Base-by-base conservation (phyloP, 306 rosid species). In the Crataegus laevigata region DNA sequence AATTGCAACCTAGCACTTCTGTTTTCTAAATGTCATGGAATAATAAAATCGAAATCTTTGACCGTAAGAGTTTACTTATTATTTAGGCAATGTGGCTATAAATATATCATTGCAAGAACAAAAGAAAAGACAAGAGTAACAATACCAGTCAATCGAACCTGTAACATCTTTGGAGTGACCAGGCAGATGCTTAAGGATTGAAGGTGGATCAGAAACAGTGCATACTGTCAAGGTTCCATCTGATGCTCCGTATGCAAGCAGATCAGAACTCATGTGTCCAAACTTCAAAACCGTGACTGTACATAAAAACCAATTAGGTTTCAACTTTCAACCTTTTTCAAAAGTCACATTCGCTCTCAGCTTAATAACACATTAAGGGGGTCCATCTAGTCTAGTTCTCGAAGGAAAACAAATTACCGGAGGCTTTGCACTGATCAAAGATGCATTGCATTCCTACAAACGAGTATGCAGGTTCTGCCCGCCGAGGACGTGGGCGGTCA, bases 191-290 rank as follows among this genome's bases (percentile, higher is more conserved):
- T 84, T 91, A 81, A 90, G 62, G 78, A 89, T 60, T 67, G 94
- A 90, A 76, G 97, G 94, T 64, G 89, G 87, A 72, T 90, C 94
- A 24, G 96, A 90, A 70, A 94, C 90, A 75, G 81, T 86, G 94
- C 97, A 91, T 38, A 94, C 97, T 25, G 96, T 91, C 88, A 94
- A 87, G 79, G 91, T 87, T 80, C 98, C 98, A 89, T 94, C 97
- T 13, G 98, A 82, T 47, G 97, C 94, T 67, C 98, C 98, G 72
- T 90, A 94, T 52, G 98, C 98, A 83, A 94, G 96, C 63, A 94
- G 85, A 83, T 94, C 98, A 81, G 98, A 94, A 80, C 92, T 94
- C 98, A 85, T 94, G 83, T 94, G 96, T 74, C 98, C 97, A 82
- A 94, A 94, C 89, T 94, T 94, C 87, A 94, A 71, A 64, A 94